phyloP scores from a whole-genome alignment of 2,329 filamentous ascomycete species.

The Diaporthe helianthi region DNA sequence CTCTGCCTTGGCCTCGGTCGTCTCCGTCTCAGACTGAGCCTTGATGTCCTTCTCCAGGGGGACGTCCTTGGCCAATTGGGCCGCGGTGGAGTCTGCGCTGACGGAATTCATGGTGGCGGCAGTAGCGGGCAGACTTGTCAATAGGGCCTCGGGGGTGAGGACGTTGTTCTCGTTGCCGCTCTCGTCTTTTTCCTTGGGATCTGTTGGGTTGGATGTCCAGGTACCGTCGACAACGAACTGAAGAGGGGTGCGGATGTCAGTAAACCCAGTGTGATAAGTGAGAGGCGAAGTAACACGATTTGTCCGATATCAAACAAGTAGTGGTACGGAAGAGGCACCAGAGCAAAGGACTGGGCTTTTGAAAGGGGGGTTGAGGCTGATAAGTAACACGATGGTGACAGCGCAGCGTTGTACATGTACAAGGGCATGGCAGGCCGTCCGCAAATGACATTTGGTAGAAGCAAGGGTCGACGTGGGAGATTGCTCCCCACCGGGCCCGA shows the following conservation, averaged over 20 bases:
- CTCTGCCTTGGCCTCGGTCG: conserved; percentile 39
- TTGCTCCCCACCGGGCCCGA: conserved; percentile 19
- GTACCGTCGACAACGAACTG: conserved; percentile 95
- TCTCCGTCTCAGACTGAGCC: conserved; percentile 35
- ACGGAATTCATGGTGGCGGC: conserved; percentile 66
- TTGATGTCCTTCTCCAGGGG: conserved; percentile 60
- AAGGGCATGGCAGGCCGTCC: conserved; percentile 12
- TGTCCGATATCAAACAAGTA: conserved; percentile 2
- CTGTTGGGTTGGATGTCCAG: conserved; percentile 84
- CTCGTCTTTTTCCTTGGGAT: conserved; percentile 82
- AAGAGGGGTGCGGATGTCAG: conserved; percentile 38
- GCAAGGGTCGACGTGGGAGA: conserved; percentile 29
- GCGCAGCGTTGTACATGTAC: conserved; percentile 22
- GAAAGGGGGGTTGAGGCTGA: conserved; percentile 21
- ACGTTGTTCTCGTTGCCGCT: conserved; percentile 94
- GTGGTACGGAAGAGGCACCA: conserved; percentile 9
- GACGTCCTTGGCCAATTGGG: conserved; percentile 68
- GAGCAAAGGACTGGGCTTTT: background rate
- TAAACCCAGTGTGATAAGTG: conserved; percentile 11
- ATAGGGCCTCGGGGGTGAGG: conserved; percentile 76
- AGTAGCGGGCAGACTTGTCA: conserved; percentile 53
- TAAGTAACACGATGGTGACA: conserved; percentile 25
- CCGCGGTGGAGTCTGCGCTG: conserved; percentile 74
- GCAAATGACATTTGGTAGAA: conserved; percentile 16
- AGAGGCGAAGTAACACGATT: background rate